Evolutionary conservation across 208 protist species (phyloP), one percentile per base, ranked within the genome.

Genomic region (Wallacemonas sp.): DNA sequence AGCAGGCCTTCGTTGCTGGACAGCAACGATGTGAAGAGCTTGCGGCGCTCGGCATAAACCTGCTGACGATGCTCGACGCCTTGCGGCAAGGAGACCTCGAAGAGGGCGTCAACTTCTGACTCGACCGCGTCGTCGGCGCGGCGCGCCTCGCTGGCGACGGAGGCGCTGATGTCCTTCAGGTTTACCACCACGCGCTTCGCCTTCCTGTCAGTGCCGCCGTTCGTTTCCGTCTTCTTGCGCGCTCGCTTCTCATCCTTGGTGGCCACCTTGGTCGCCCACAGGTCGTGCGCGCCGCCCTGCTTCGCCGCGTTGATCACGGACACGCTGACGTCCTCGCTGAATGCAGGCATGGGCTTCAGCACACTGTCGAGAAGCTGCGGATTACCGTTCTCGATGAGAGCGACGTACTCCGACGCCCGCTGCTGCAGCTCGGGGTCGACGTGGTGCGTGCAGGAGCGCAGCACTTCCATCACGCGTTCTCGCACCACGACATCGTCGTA

Each of bases 371-470:
- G 46, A 25, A 96, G 65, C 46, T 87, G 76, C 11, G 57, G 59
- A 41, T 89, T 82, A 1, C 77, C 74, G 29, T 84, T 55, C 44
- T 92, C 74, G 7, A 96, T 82, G 5, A 98, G 78, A 8, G 81
- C 76, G 10, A 91, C 31, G 82, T 99, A 99, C 78, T 99, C 98
- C 38, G 76, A 82, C 0, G 98, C 91, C 42, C 98, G 91, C 78
- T 99, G 98, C 81, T 99, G 98, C 46, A 99, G 80, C 70, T 99
- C 98, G 4, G 86, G 78, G 76, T 99, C 86, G 3, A 98, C 92
- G 59, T 79, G 89, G 23, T 70, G 70, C 29, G 63, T 67, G 70
- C 88, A 86, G 18, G 79, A 67, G 26, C 74, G 42, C 61, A 99
- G 76, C 4, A 96, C 77, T 25, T 89, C 84, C 45, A 89, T 31